These are phyloP conservation scores for Musa acuminata DNA, from an alignment of 176 grass and related monocot species.

Conservation along the genomic window DNA sequence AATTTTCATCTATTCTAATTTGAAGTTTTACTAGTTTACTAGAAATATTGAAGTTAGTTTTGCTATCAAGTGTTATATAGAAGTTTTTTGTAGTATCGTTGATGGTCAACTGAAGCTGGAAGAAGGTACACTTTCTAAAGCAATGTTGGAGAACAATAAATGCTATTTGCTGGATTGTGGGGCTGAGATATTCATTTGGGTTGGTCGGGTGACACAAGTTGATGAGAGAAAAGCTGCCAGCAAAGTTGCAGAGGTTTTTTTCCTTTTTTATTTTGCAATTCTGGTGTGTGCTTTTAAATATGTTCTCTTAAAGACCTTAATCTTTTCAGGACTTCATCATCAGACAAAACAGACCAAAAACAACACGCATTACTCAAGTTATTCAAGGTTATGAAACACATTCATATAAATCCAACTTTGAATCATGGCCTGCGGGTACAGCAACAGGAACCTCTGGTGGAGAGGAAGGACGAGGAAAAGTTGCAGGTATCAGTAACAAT, in stretches of 20 bases:
- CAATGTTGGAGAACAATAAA: conserved; percentile 72
- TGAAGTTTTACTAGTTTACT: neutral
- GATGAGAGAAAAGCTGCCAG: conserved; percentile 82
- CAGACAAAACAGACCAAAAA: conserved; percentile 64
- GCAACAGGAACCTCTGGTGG: conserved; percentile 36
- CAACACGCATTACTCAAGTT: conserved; percentile 59
- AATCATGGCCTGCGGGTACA: conserved; percentile 63
- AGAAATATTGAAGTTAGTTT: neutral
- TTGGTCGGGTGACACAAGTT: conserved; percentile 75
- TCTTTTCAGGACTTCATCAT: conserved; percentile 59
- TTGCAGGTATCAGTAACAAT: conserved; percentile 47
- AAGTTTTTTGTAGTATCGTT: conserved; percentile 47
- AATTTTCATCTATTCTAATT: neutral
- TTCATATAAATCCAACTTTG: conserved; percentile 83
- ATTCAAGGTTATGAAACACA: conserved; percentile 93
- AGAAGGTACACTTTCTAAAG: conserved; percentile 59
- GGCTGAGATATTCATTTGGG: conserved; percentile 33
- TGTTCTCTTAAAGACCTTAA: neutral
- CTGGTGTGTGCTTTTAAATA: neutral
- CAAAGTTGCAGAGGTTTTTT: conserved; percentile 71
- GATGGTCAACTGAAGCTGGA: conserved; percentile 71
- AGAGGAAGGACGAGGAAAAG: conserved; percentile 82
- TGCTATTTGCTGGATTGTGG: conserved; percentile 70
- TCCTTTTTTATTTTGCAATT: conserved; percentile 4
- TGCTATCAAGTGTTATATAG: neutral